These are phyloP conservation scores for Thermochaetoides dissita DNA, from an alignment of 2,329 filamentous ascomycete genomes.

Conservation along the genomic window DNA sequence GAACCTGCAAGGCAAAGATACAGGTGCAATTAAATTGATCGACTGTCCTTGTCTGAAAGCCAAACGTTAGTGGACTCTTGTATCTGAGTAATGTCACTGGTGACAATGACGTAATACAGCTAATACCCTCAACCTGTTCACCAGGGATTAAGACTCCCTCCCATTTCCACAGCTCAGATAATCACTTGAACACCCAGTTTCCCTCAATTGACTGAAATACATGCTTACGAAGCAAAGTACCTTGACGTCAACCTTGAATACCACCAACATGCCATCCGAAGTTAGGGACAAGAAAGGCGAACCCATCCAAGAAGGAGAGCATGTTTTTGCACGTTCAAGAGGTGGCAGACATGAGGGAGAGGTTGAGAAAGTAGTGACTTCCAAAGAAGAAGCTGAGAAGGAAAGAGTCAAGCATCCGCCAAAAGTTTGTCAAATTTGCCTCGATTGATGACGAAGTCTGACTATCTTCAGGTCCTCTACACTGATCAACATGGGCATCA, in stretches of 20 bases:
- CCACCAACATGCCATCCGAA: conserved; percentile 11
- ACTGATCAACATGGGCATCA: conserved; percentile 25
- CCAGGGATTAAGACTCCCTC: no score
- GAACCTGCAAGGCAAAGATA: no score
- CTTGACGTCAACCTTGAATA: no score
- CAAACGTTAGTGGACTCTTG: no score
- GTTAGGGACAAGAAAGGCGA: conserved; percentile 24
- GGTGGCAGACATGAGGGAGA: conserved; percentile 26
- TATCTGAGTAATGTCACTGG: no score
- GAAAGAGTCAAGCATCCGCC: conserved; percentile 27
- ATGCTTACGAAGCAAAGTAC: no score
- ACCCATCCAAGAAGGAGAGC: conserved; percentile 25
- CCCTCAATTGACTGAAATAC: no score
- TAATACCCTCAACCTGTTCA: no score
- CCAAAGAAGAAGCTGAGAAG: conserved; percentile 21
- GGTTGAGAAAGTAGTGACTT: conserved; percentile 24
- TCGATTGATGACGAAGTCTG: background rate
- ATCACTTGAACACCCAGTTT: no score
- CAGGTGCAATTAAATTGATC: no score
- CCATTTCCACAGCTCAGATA: conserved; percentile 1
- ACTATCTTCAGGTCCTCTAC: conserved; percentile 20
- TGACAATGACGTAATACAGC: no score
- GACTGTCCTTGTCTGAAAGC: no score
- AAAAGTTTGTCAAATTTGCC: conserved; percentile 19
- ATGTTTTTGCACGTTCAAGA: conserved; percentile 26